These are phyloP conservation scores for Aristolochia californica DNA, from an alignment of 164 flowering plant genomes.

Conservation along the genomic window DNA sequence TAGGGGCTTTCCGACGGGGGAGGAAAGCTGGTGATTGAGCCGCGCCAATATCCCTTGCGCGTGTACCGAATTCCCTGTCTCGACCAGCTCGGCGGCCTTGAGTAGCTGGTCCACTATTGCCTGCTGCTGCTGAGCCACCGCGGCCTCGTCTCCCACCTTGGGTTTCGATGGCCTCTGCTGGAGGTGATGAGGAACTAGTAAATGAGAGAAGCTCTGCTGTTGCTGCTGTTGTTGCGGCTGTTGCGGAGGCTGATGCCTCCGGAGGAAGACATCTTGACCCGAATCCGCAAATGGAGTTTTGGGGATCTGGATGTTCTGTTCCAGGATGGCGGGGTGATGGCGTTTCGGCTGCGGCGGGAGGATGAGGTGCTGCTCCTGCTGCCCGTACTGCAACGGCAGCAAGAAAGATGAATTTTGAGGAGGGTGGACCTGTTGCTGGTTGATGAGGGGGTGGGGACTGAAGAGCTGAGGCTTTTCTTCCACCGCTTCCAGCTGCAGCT, in stretches of 20 bases:
- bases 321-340: conserved; percentile 24
- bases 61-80: conserved; percentile 65
- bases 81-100: conserved; percentile 84
- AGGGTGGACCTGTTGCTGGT: conserved; percentile 36
- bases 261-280: conserved; percentile 32
- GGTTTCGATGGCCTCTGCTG: conserved; percentile 32
- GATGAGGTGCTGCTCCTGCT: conserved; percentile 29
- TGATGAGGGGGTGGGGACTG: conserved; percentile 27
- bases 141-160: conserved; percentile 9
- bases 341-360: conserved; percentile 57
- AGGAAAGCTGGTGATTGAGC: conserved; percentile 99
- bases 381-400: conserved; percentile 31
- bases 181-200: conserved; percentile 24
- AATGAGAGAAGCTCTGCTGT: conserved; percentile 24
- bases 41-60: conserved; percentile 99
- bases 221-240: conserved; percentile 4
- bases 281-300: conserved; percentile 31
- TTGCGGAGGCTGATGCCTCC: conserved; percentile 19
- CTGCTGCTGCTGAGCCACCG: conserved; percentile 36
- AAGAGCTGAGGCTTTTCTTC: conserved; percentile 58
- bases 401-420: conserved; percentile 39
- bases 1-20: conserved; percentile 68
- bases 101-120: conserved; percentile 54
- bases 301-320: conserved; percentile 18
- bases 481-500: conserved; percentile 14